phyloP scores from a whole-genome alignment of 192 early-diverging fungal species.

The Coemansia sp. region DNA sequence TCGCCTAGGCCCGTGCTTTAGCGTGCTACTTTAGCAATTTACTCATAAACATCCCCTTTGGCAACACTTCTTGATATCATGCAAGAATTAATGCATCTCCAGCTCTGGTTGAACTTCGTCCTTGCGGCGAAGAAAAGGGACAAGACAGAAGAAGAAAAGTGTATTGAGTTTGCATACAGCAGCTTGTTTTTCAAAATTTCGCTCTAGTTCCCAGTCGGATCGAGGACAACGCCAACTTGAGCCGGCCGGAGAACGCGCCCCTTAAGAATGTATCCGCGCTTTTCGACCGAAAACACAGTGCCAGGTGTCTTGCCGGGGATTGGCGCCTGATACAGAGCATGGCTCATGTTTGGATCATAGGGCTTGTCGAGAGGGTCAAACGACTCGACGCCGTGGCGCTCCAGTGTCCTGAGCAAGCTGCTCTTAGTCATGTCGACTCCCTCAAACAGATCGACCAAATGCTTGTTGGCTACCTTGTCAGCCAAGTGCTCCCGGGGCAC shows the following conservation, averaged over 20 bases:
- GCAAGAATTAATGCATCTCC: too few relatives aligned
- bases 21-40: too few relatives aligned
- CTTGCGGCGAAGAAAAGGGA: too few relatives aligned
- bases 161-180: too few relatives aligned
- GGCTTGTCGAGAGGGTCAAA: slow-evolving; percentile 78
- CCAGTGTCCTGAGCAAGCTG: slow-evolving; percentile 81
- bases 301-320: slow-evolving; percentile 85
- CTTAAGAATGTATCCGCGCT: slow-evolving; percentile 89
- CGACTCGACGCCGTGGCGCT: slow-evolving; percentile 79
- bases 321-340: slow-evolving; percentile 92
- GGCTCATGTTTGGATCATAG: slow-evolving; percentile 92
- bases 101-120: too few relatives aligned
- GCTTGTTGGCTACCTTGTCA: slow-evolving; percentile 51
- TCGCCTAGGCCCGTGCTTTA: slow-evolving; percentile 39
- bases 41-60: too few relatives aligned
- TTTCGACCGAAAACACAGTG: slow-evolving; percentile 82
- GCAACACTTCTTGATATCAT: too few relatives aligned
- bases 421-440: slow-evolving; percentile 87
- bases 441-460: slow-evolving; percentile 73
- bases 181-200: too few relatives aligned
- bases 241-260: slow-evolving; percentile 89
- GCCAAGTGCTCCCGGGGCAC: slow-evolving; percentile 69
- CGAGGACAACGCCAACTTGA: slow-evolving; percentile 89
- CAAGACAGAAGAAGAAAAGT: too few relatives aligned
- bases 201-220: slow-evolving; percentile 48